Evolutionary conservation across 2,329 filamentous ascomycete species (phyloP), one percentile per base, ranked within the genome.

Genomic region (Balansia obtecta): DNA sequence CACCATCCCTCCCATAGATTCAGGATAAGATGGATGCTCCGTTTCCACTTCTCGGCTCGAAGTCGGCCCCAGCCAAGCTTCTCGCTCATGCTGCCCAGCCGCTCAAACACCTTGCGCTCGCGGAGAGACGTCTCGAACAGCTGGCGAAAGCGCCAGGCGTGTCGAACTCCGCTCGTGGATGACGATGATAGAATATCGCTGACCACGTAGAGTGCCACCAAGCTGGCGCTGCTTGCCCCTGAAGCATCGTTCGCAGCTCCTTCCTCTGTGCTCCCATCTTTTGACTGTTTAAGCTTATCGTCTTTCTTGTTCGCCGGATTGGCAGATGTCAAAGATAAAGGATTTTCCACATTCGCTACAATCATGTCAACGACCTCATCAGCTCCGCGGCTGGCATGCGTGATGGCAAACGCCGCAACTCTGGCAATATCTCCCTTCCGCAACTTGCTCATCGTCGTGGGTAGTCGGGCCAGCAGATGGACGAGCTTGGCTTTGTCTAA

Each of bases 301-400:
- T 68, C 68, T 50, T 62, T 65, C 16, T 64, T 69, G 56, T 68
- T 67, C 8, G 77, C 71, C 0, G 82, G 79, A 53, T 88, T 90
- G 22, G 85, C 86, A 7, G 76, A 77, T 1, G 82, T 87, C 56
- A 84, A 80, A 6, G 82, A 77, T 52, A 94, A 80, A 0, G 93
- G 93, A 48, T 76, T 80, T 52, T 85, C 75, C 34, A 97, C 75
- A 59, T 98, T 97, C 1, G 82, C 76, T 0, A 95, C 78, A 38
- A 97, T 82, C 68, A 95, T 80, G 46, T 91, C 80, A n/a, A 95
- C 89, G 37, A 96, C 84, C 68, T 97, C 93, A 55, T 94, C 86
- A 12, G 88, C 86, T 15, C 90, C 93, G 18, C 82, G 77, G 39
- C 85, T 87, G 1, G 89, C 86, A 63, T 97, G 88, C 2, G 83